Evolutionary conservation across 148 eudicot genomes (phyloP).

Genomic region (Rhododendron molle): DNA sequence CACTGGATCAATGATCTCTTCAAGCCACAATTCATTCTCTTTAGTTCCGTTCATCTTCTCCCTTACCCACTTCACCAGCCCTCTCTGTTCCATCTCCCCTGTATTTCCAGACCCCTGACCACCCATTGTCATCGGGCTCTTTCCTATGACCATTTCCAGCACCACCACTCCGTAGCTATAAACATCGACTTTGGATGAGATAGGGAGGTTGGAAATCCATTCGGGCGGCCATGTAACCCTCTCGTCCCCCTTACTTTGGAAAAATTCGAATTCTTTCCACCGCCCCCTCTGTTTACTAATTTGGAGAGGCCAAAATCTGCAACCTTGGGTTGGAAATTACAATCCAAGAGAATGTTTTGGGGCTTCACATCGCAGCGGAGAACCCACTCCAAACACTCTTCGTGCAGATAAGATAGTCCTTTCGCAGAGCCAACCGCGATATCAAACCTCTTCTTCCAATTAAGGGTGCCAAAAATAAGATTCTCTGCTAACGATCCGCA

Average conservation of each 20-base stretch:
- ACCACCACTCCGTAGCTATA: conserved; percentile 5
- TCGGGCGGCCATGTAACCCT: conserved; percentile 13
- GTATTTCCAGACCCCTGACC: background rate
- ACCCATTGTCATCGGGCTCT: background rate
- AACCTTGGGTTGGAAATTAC: conserved; percentile 19
- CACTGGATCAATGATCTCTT: conserved; percentile 20
- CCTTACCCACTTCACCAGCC: conserved; percentile 24
- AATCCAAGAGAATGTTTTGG: conserved; percentile 15
- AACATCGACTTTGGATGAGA: conserved; percentile 12
- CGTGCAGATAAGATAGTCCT: conserved; percentile 17
- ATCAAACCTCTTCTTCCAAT: conserved; percentile 11
- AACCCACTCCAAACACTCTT: conserved; percentile 24
- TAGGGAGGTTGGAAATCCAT: background rate
- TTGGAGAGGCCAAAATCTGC: conserved; percentile 23
- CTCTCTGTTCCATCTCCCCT: background rate
- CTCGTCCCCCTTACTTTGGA: conserved; percentile 5
- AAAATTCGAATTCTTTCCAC: background rate
- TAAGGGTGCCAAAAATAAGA: background rate
- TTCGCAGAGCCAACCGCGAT: conserved; percentile 18
- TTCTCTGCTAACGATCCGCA: conserved; percentile 11
- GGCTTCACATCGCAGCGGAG: conserved; percentile 22
- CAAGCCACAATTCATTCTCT: background rate
- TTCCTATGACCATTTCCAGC: conserved; percentile 8
- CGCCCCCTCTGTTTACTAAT: conserved; percentile 1
- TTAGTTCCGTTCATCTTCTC: background rate